Evolutionary conservation across 371 early-diverging fungal species (phyloP), one percentile per base, ranked within the genome.

Genomic region (Mortierella sp.): DNA sequence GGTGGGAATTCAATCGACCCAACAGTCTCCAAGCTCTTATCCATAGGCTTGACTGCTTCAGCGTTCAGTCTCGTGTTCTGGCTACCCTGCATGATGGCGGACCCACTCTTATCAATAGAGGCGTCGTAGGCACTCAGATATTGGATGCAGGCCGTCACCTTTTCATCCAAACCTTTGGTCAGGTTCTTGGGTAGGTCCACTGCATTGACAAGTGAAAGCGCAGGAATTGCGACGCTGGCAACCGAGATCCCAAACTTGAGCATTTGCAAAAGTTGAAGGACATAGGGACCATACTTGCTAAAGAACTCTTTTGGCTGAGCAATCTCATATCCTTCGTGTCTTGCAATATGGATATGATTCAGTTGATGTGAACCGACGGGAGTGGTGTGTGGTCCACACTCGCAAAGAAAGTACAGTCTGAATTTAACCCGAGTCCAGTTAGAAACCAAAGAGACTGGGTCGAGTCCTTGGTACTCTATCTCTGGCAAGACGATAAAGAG

Each of bases 401-500:
- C 80, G 29, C 80, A 79, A 2, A 79, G 61, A 47, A 79, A 79
- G 60, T 64, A 79, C 45, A 79, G 62, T 15, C 80, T 73, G 28
- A 73, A 79, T 60, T 67, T 69, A 48, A 57, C 48, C 12, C 47
- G 55, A 1, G 79, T 28, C 28, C 57, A 62, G 7, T 37, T 61
- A 37, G 56, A 50, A 28, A 72, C 29, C 15, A 72, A 59, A 15
- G 44, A 30, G 23, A 67, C 43, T 1, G 80, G 73, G 15, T 79
- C 69, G 30, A 66, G 6, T 7, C 74, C 70, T 3, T 70, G 70
- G 23, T 69, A 70, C 21, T 46, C 64, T 9, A 67, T 66, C 43
- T 79, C 74, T n/a, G 80, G 80, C 5, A 79, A 62, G 64, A 79
- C 80, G 26, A 79, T 73, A 46, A 79, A 79, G 37, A 79, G 53